Evolutionary conservation across 257 asterid genomes (phyloP).

Genomic region (Marsdenia floribunda): DNA sequence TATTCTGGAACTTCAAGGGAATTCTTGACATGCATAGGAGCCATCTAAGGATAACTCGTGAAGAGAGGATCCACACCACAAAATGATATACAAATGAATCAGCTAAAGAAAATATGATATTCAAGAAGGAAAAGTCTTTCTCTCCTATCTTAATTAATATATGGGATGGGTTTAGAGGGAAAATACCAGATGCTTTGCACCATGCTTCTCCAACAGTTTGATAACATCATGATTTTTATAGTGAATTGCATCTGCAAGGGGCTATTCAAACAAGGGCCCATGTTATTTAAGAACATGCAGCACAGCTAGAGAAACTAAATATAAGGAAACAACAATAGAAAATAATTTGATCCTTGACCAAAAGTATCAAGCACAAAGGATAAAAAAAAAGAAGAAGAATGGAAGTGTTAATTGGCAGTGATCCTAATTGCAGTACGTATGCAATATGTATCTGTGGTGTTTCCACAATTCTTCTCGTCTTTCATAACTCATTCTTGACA

Average conservation of each 20-base stretch:
- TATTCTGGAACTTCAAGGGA: slow-evolving; percentile 84
- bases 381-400: background rate
- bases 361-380: background rate
- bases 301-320: background rate
- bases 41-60: slow-evolving; percentile 41
- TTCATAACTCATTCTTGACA: background rate
- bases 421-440: background rate
- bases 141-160: background rate
- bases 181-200: slow-evolving; percentile 62
- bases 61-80: background rate
- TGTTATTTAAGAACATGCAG: slow-evolving; percentile 4
- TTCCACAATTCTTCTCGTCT: background rate
- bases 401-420: background rate
- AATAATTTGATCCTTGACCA: background rate
- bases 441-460: background rate
- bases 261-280: slow-evolving; percentile 44
- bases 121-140: background rate
- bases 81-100: background rate
- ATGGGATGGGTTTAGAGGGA: slow-evolving; percentile 6
- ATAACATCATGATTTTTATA: slow-evolving; percentile 72
- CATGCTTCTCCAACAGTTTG: slow-evolving; percentile 69
- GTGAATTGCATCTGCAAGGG: slow-evolving; percentile 85
- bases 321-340: background rate
- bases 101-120: background rate
- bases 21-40: slow-evolving; percentile 81